Percentiles rank a stretch among this genome's conserved stretches.
Evolutionary conservation across 257 asterid genomes (phyloP).

Genomic region (Solanum tarijense): DNA sequence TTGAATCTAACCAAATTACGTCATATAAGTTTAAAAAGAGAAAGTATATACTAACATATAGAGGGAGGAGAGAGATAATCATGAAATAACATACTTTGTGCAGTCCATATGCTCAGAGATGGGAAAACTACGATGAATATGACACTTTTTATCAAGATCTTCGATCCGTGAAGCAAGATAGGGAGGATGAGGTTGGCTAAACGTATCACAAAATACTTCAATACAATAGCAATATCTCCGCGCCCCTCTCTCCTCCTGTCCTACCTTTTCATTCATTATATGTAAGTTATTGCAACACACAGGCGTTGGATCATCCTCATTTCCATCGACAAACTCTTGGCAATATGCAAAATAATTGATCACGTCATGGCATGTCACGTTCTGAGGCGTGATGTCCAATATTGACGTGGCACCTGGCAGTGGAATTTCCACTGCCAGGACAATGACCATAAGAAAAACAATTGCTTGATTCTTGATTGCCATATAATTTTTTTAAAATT

Average conservation of each 20-base stretch:
- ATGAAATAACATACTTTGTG: neutral
- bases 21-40: neutral
- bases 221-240: neutral
- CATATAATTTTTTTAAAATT: neutral
- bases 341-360: neutral
- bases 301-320: neutral
- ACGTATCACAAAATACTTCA: neutral
- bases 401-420: neutral
- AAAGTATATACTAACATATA: neutral
- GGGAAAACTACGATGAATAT: conserved; percentile 7
- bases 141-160: neutral
- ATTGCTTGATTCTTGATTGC: neutral
- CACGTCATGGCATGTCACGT: neutral
- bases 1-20: neutral
- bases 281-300: neutral
- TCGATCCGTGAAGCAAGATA: neutral
- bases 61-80: neutral
- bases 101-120: conserved; percentile 13
- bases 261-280: neutral
- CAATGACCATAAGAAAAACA: neutral
- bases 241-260: neutral
- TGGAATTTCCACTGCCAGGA: neutral
- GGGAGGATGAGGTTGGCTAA: neutral
- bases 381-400: neutral
- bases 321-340: neutral